phyloP scores from a whole-genome alignment of 2,329 filamentous ascomycete genomes.

The Colletotrichum lentis region DNA sequence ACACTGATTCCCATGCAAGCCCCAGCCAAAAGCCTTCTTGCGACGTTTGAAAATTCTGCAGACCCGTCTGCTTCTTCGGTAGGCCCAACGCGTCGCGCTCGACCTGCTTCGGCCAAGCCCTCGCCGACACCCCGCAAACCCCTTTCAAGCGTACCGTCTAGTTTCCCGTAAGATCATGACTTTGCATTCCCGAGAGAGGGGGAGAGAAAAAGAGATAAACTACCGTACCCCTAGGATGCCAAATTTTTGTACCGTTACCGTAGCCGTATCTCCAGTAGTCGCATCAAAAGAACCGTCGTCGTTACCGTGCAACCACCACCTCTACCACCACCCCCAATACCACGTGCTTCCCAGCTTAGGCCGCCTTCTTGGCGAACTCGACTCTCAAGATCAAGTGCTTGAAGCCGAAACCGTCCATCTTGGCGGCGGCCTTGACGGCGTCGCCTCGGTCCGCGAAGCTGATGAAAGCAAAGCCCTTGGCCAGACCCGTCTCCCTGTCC shows the following conservation, averaged over 20 bases:
- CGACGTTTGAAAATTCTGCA: background rate
- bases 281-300: constrained; percentile 31
- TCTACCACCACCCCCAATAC: background rate
- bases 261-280: constrained; percentile 37
- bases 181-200: constrained; percentile 26
- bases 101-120: background rate
- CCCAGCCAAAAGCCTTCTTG: background rate
- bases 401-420: constrained; percentile 97
- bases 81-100: background rate
- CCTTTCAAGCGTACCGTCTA: constrained; percentile 1
- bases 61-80: background rate
- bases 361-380: constrained; percentile 83
- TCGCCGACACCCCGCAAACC: background rate
- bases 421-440: constrained; percentile 90
- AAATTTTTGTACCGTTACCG: constrained; percentile 36
- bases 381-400: constrained; percentile 87
- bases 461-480: constrained; percentile 99
- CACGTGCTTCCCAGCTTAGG: constrained; percentile 41
- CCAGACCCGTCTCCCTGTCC: constrained; percentile 93
- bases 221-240: constrained; percentile 36
- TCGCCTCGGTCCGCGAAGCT: constrained; percentile 91
- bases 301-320: constrained; percentile 16
- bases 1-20: background rate
- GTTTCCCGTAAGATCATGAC: constrained; percentile 33
- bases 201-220: constrained; percentile 30